Evolutionary conservation across 768 basidiomycete species (phyloP).

Genomic region (Mycena leptocephala): DNA sequence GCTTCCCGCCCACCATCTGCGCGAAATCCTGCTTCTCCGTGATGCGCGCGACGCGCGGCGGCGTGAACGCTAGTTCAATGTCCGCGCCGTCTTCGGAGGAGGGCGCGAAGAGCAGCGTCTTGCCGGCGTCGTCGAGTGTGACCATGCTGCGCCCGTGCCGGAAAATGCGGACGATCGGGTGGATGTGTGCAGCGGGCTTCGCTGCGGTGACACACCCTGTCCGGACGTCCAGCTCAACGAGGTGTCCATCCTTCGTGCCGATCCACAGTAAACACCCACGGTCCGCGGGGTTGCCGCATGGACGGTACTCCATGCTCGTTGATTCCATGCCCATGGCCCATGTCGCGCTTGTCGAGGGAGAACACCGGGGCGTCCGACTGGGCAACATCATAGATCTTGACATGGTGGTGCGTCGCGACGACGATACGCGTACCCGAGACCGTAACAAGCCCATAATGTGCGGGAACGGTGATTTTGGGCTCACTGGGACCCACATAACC

Average conservation of each 20-base stretch:
- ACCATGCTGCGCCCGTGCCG: slow-evolving; percentile 82
- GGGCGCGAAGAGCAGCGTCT: slow-evolving; percentile 82
- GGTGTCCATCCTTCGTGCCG: slow-evolving; percentile 92
- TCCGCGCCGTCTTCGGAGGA: slow-evolving; percentile 53
- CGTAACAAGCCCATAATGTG: slow-evolving; percentile 69
- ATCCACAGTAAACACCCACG: slow-evolving; percentile 84
- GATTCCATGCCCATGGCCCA: slow-evolving; percentile 55
- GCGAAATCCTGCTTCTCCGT: slow-evolving; percentile 90
- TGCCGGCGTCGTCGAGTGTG: slow-evolving; percentile 89
- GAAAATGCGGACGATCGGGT: slow-evolving; percentile 81
- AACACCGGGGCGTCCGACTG: slow-evolving; percentile 62
- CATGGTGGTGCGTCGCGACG: slow-evolving; percentile 70
- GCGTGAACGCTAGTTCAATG: slow-evolving; percentile 62
- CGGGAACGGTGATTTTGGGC: slow-evolving; percentile 71
- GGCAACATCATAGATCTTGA: slow-evolving; percentile 77
- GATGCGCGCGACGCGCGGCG: slow-evolving; percentile 76
- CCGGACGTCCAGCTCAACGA: slow-evolving; percentile 86
- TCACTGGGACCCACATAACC: slow-evolving; percentile 52
- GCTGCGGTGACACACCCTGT: slow-evolving; percentile 71
- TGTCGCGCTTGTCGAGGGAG: slow-evolving; percentile 74
- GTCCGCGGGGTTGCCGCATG: slow-evolving; percentile 60
- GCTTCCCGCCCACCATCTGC: slow-evolving; percentile 77
- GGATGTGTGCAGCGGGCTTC: slow-evolving; percentile 76
- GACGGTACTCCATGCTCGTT: slow-evolving; percentile 88
- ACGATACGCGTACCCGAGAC: slow-evolving; percentile 73